Evolutionary conservation across 2,329 filamentous ascomycete species (phyloP), one percentile per base, ranked within the genome.

Genomic region (Penicillium sp.): DNA sequence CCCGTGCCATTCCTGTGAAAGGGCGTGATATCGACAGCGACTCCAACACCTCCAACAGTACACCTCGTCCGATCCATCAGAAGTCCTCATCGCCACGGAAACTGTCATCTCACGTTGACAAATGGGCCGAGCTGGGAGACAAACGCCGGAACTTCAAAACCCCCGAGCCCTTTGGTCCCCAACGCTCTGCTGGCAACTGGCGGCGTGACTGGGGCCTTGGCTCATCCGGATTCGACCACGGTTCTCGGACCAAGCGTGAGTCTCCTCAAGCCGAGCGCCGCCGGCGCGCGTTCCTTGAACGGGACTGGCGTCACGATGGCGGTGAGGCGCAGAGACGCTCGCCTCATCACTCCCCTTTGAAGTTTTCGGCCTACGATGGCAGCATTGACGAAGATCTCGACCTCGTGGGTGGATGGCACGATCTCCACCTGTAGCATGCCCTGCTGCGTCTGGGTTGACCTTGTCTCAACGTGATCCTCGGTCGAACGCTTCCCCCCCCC

Each of bases 381-480:
- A 69, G 61, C 39, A 48, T 69, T 27, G 69, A 88, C 68, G 84
- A 84, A 65, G 86, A 91, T 65, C 74, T 90, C 76, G 90, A 95
- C 82, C 95, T 91, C 85, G 88, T 95, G 83, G 90, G 90, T 77
- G 88, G 87, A 74, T 94, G 88, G 83, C 83, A 87, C 70, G 83
- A 83, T 67, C 76, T 81, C 68, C 79, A 82, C 69, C 76, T 81
- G 69, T 82, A 80, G 60, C 39, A 47, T 38, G 46, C 41, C 47
- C 48, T 11, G 18, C 40, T 37, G 26, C 40, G 51, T 53, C 41
- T 47, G 45, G 51, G 49, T 39, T 9, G 36, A 43, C 48, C 46
- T 38, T 32, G 43, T 51, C 29, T 8, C 29, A 32, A 7, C 29
- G 51, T 36, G 46, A 32, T 33, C 29, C 39, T 11, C 36, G 43